phyloP scores from a whole-genome alignment of 331 rosid genomes.

The Pyracantha coccinea region DNA sequence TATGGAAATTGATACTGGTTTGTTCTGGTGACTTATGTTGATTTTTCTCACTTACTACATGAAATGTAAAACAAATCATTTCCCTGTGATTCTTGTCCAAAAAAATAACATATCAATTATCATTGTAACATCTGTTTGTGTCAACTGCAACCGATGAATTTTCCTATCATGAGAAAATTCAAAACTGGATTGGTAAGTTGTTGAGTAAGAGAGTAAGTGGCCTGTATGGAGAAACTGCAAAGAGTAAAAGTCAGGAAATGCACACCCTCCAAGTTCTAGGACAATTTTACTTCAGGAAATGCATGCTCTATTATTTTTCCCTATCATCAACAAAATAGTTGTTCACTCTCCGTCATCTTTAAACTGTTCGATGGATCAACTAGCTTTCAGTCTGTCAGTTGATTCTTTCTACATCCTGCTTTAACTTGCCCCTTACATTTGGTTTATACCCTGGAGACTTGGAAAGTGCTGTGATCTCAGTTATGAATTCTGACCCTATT shows the following conservation, averaged over 20 bases:
- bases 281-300: background rate
- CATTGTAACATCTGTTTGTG: background rate
- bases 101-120: background rate
- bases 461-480: background rate
- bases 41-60: background rate
- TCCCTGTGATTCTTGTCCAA: background rate
- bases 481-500: background rate
- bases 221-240: background rate
- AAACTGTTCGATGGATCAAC: background rate
- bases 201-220: background rate
- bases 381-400: background rate
- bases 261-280: background rate
- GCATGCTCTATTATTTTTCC: background rate
- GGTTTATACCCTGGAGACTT: slow-evolving; percentile 1
- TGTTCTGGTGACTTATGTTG: background rate
- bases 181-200: background rate
- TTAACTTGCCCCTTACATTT: background rate
- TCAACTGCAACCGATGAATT: background rate
- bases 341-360: background rate
- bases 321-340: too few relatives aligned
- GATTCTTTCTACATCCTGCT: background rate
- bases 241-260: background rate
- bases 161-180: background rate
- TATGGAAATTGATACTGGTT: background rate
- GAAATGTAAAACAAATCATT: background rate